phyloP scores from a whole-genome alignment of 73 alveolate genomes.

The Halteria grandinella region DNA sequence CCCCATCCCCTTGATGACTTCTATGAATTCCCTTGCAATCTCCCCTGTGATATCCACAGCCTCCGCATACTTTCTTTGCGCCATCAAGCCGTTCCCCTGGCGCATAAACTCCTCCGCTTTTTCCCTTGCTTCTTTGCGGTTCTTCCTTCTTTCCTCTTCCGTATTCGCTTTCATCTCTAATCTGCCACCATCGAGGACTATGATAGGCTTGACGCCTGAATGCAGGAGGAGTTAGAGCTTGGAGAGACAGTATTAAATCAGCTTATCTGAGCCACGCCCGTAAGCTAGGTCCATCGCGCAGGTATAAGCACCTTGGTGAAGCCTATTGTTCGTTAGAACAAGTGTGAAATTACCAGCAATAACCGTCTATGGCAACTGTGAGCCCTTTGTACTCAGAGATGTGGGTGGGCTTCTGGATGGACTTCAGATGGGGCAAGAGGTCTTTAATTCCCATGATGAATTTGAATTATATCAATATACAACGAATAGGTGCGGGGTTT shows the following conservation, averaged over 20 bases:
- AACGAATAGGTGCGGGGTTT: too few species aligned
- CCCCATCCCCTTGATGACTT: conserved; percentile 72
- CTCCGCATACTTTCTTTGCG: conserved; percentile 72
- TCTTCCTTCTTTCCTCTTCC: conserved; percentile 77
- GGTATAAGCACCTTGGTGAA: conserved; percentile 89
- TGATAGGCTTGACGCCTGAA: conserved; percentile 78
- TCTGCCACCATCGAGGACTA: conserved; percentile 93
- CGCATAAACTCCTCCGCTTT: conserved; percentile 77
- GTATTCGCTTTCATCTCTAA: conserved; percentile 82
- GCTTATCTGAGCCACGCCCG: conserved; percentile 76
- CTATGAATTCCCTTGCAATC: conserved; percentile 81
- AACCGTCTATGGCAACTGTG: conserved; percentile 92
- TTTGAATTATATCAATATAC: neutral
- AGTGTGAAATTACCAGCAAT: conserved; percentile 82
- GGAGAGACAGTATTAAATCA: conserved; percentile 78
- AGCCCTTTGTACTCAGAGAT: conserved; percentile 80
- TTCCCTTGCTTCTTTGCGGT: conserved; percentile 60
- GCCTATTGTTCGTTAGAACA: conserved; percentile 23
- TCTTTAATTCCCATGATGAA: conserved; percentile 66
- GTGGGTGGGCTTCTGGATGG: conserved; percentile 80
- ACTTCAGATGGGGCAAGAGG: conserved; percentile 72
- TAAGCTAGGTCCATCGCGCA: conserved; percentile 86
- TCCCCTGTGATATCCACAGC: conserved; percentile 86
- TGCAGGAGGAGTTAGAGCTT: conserved; percentile 79
- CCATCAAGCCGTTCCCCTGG: conserved; percentile 77